Conservation (phyloP, 2,329 filamentous ascomycete genomes). For the Fusarium humuli region DNA sequence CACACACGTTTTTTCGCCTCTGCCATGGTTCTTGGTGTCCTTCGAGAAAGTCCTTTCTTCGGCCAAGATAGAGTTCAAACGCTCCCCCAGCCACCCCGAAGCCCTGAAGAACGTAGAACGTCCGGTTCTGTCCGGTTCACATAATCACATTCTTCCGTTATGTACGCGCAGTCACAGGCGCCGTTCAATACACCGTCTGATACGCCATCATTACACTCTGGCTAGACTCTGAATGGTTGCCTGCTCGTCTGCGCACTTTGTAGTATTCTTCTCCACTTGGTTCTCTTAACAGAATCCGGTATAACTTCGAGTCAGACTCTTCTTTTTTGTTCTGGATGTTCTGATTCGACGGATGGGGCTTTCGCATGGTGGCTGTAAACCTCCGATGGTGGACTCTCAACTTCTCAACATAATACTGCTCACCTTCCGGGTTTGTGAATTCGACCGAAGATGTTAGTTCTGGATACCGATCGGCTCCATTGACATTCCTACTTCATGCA, state of each 20-base stretch:
- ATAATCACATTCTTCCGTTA: slow-evolving; percentile 36
- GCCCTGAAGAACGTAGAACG: neutral
- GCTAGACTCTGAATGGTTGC: slow-evolving; percentile 17
- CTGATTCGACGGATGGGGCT: slow-evolving; percentile 14
- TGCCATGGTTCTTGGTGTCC: slow-evolving; percentile 4
- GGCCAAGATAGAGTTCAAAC: slow-evolving; percentile 36
- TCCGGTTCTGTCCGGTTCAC: slow-evolving; percentile 10
- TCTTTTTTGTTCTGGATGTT: neutral
- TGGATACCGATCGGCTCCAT: neutral
- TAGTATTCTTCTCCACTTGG: slow-evolving; percentile 26
- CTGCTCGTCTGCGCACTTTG: neutral
- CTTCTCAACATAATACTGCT: slow-evolving; percentile 5
- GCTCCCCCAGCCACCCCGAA: slow-evolving; percentile 13
- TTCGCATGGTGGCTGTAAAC: slow-evolving; percentile 9
- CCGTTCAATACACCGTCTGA: slow-evolving; percentile 30
- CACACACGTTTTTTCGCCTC: slow-evolving; percentile 11
- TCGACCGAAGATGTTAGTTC: slow-evolving; percentile 5
- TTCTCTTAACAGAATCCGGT: slow-evolving; percentile 5
- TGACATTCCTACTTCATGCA: slow-evolving; percentile 22
- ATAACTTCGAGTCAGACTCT: slow-evolving; percentile 31
- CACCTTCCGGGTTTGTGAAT: slow-evolving; percentile 19
- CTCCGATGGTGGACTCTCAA: slow-evolving; percentile 5
- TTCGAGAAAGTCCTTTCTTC: slow-evolving; percentile 25
- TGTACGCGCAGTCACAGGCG: slow-evolving; percentile 31
- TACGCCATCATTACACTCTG: slow-evolving; percentile 20